Base-by-base conservation (phyloP, 1,284 basidiomycete species). In the Dichomitus squalens region DNA sequence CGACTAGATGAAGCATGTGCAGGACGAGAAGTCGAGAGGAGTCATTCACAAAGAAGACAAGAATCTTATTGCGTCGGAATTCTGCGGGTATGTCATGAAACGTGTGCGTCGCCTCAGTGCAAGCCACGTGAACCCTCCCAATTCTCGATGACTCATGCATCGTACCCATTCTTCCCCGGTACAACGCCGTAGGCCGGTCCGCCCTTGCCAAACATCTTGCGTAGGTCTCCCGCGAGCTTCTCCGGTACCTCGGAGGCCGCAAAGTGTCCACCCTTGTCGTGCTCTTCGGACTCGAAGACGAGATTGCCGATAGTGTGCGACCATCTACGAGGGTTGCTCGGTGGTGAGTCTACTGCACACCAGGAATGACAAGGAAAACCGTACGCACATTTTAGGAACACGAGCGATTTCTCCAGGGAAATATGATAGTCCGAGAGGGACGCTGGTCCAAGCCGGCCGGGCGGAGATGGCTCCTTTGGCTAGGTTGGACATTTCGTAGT, bases 391-490 rank as follows among this genome's bases (percentile, higher is more conserved):
- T 54, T 63, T 70, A 0, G 82, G 82, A 0, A 71, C 18, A 0
- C 60, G 43, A 0, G 70, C 0, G 0, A 81, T 0, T 25, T 85
- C 82, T 39, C 73, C 73, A 0, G 81, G 82, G 63, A 85, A 84
- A 58, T 70, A 72, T 0, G 80, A 82, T 11, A 76, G 54, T 1
- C 83, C 83, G 35, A 76, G 63, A 0, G 81, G 82, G 25, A 82
- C 72, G 1, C 61, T 73, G 7, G 4, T 68, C 70, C 46, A 49
- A 8, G 14, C 18, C 0, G 31, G 21, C 12, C 27, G 23, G 14
- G 20, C n/a, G 27, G 20, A 7, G 4, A 14, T 23, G 16, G 14
- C 2, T 4, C 2, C 7, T 16, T 21, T 44, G 9, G 25, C 35
- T 3, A 34, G 21, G 7, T 21, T 43, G 2, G 16, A 18, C 11